Conservation (phyloP, 208 protist genomes). For the Leishmania tarentolae region DNA sequence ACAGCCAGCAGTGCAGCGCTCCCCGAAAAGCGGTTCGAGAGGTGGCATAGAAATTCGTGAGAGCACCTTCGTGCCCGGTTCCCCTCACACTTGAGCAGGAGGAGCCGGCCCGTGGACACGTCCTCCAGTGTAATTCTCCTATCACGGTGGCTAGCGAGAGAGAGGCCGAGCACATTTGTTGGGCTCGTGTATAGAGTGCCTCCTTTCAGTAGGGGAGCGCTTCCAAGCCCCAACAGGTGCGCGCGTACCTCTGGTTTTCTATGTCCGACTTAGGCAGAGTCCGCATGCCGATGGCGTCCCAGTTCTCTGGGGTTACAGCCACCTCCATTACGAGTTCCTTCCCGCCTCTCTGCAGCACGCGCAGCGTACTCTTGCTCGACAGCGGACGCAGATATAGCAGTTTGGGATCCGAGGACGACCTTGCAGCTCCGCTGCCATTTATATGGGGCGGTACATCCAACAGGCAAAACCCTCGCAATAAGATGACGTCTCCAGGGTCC, state of each 20-base stretch:
- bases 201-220: neutral
- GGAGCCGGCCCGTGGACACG: too few species aligned
- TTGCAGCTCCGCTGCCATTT: neutral
- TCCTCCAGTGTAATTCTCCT: neutral
- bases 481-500: slow-evolving; percentile 58
- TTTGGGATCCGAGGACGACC: neutral
- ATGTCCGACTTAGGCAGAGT: slow-evolving; percentile 35
- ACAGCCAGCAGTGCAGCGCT: neutral
- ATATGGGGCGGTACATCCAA: slow-evolving; percentile 3
- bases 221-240: slow-evolving; percentile 8
- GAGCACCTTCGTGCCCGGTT: neutral
- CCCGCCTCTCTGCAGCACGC: slow-evolving; percentile 47
- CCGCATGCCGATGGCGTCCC: slow-evolving; percentile 52
- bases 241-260: slow-evolving; percentile 19
- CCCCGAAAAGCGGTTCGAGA: neutral
- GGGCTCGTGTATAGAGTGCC: neutral
- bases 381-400: slow-evolving; percentile 49
- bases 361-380: slow-evolving; percentile 35
- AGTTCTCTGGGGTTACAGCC: slow-evolving; percentile 41
- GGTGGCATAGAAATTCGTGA: neutral
- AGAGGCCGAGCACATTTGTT: neutral
- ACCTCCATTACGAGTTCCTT: slow-evolving; percentile 66
- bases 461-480: slow-evolving; percentile 40
- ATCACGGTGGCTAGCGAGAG: neutral
- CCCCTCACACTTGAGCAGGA: neutral